Evolutionary conservation across 495 filamentous ascomycete genomes (phyloP), one percentile per base, ranked within the genome.

Genomic region (Evernia prunastri): DNA sequence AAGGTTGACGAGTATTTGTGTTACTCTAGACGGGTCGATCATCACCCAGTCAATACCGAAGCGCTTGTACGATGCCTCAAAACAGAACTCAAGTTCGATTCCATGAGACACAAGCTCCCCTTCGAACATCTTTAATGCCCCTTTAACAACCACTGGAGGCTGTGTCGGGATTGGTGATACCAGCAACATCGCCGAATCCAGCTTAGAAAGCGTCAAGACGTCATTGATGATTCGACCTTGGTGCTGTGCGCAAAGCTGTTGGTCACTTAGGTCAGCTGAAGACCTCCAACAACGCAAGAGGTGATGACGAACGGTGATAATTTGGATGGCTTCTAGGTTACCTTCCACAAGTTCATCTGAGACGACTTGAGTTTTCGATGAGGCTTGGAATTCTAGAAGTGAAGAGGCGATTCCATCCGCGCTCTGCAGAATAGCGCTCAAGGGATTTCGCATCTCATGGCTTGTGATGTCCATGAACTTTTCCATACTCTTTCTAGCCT

Each of bases 401-500:
- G 79, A 76, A 1, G 75, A 80, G 5, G 81, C 67, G 25, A 92
- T 91, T 69, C 91, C 88, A 68, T 92, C 89, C 2, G 86, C 85
- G 69, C 88, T 91, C 72, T 91, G 89, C 40, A 92, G 73, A 56
- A 92, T 90, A 11, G 89, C 89, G 51, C 83, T 88, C 9, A 93
- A 77, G 2, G 90, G 90, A 67, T 93, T 95, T 9, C 89, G 83
- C 78, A 93, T 89, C 69, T 95, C 89, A 69, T 95, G 90, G 66
- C 86, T 89, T 7, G 88, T 91, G 66, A 90, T 92, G 71, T 92
- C 89, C 68, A 94, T 92, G 72, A 92, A 95, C 63, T 90, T 91
- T 70, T 92, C 86, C 66, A 87, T 84, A 51, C 82, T 74, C 68
- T 88, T 87, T 36, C 81, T 79, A 64, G 85, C 84, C 58, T 86